Conservation (phyloP, 2,329 filamentous ascomycete genomes). For the Ophiostoma sp. region DNA sequence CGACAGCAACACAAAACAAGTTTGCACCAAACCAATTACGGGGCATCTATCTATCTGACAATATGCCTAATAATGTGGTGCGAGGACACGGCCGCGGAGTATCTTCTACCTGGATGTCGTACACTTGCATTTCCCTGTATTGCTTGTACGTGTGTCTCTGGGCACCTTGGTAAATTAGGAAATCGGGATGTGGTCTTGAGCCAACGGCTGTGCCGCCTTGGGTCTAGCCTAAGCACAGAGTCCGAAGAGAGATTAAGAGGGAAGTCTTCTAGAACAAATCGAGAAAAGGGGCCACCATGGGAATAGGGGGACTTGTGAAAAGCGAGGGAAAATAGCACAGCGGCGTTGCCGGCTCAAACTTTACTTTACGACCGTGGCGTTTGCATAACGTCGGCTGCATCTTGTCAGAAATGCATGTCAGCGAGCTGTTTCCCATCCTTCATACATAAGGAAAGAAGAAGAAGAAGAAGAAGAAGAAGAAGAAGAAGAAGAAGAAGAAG, state of each 20-base stretch:
- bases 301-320: slow-evolving; percentile 1
- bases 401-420: no score
- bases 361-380: not conserved
- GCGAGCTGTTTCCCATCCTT: no score
- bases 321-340: not conserved
- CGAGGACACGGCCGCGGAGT: not conserved
- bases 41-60: not conserved
- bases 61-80: not conserved
- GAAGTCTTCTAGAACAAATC: slow-evolving; percentile 25
- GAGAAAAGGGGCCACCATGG: slow-evolving; percentile 17
- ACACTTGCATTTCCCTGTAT: not conserved
- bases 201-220: slow-evolving; percentile 14
- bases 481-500: no score
- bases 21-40: not conserved
- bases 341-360: not conserved
- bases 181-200: not conserved
- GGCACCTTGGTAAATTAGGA: not conserved
- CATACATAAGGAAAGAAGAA: not conserved
- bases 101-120: not conserved
- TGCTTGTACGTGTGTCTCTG: not conserved
- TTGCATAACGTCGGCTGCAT: no score
- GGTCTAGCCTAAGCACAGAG: slow-evolving; percentile 16
- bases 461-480: not conserved
- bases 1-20: slow-evolving; percentile 8
- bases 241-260: slow-evolving; percentile 17